Conservation (phyloP, 2,329 filamentous ascomycete species). For the Aspergillus aculeatinus region DNA sequence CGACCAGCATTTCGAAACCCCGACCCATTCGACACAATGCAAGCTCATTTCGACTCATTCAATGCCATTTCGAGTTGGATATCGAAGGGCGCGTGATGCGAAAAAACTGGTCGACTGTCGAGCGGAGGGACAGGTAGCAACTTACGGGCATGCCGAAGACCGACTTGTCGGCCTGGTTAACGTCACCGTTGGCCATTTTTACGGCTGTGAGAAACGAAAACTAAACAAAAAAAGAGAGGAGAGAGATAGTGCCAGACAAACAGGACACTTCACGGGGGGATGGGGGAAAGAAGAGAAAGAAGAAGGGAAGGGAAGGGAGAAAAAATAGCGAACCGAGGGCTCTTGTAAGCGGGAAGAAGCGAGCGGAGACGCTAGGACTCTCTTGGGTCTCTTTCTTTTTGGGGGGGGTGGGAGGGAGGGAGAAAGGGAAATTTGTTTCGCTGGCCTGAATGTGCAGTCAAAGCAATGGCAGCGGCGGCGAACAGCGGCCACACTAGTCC, state of each 20-base stretch:
- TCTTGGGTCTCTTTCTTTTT: slow-evolving; percentile 2
- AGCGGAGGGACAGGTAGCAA: slow-evolving; percentile 19
- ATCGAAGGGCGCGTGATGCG: slow-evolving; percentile 11
- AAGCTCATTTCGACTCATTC: neutral
- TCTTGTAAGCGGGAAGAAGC: slow-evolving; percentile 41
- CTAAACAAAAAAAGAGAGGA: slow-evolving; percentile 42
- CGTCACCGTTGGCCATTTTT: slow-evolving; percentile 50
- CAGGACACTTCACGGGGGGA: slow-evolving; percentile 33
- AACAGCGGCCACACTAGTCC: neutral
- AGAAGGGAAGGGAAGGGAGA: slow-evolving; percentile 37
- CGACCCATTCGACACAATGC: neutral
- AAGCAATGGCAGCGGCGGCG: slow-evolving; percentile 4
- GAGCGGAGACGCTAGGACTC: slow-evolving; percentile 32
- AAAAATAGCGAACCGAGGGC: slow-evolving; percentile 37
- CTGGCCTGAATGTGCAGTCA: slow-evolving; percentile 16
- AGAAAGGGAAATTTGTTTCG: slow-evolving; percentile 4
- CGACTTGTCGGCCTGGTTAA: slow-evolving; percentile 53
- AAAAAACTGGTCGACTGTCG: slow-evolving; percentile 13
- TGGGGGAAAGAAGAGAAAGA: slow-evolving; percentile 45
- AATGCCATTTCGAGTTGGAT: neutral
- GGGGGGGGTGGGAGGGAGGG: neutral
- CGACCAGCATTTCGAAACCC: slow-evolving; percentile 5
- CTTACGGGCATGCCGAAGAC: slow-evolving; percentile 55
- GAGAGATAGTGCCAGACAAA: slow-evolving; percentile 36
- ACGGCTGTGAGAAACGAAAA: slow-evolving; percentile 42